These are phyloP conservation scores for Triglochin maritima DNA, from an alignment of 106 monocot genomes.

Conservation along the genomic window DNA sequence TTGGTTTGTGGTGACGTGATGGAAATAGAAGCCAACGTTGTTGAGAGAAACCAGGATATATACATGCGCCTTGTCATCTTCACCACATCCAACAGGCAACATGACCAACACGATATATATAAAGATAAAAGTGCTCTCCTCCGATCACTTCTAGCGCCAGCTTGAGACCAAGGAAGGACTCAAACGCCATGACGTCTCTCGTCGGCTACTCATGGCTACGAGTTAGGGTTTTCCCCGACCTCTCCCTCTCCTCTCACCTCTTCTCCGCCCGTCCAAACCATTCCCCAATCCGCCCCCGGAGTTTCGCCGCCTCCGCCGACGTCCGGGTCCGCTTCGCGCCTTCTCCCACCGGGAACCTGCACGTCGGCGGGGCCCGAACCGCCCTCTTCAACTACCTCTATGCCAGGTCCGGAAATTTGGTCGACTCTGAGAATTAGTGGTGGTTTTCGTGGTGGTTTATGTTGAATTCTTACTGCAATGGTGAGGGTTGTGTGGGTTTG, in stretches of 20 bases:
- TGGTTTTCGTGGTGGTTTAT: background rate
- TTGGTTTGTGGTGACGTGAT: too few relatives aligned
- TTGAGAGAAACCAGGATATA: too few relatives aligned
- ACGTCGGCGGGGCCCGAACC: conserved; percentile 68
- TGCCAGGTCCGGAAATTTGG: conserved; percentile 31
- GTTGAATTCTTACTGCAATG: background rate
- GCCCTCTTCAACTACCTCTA: conserved; percentile 75
- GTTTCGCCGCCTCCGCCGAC: conserved; percentile 27
- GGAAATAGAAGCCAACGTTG: too few relatives aligned
- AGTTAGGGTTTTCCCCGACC: conserved; percentile 28
- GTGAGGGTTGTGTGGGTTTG: background rate
- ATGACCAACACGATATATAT: too few relatives aligned
- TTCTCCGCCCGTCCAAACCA: conserved; percentile 17
- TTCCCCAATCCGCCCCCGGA: conserved; percentile 15
- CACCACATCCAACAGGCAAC: too few relatives aligned
- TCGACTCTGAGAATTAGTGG: background rate
- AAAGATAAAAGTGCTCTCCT: too few relatives aligned
- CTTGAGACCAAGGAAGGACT: too few relatives aligned
- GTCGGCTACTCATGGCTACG: conserved; percentile 31
- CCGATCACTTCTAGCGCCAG: too few relatives aligned
- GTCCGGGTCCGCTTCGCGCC: conserved; percentile 73
- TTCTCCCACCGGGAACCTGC: conserved; percentile 67
- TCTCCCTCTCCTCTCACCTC: conserved; percentile 6
- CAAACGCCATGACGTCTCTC: conserved; percentile 24
- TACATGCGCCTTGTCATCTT: too few relatives aligned